A percentile compares a stretch with the other conserved stretches of the same genome.
Conservation (phyloP, 306 rosid genomes). For the Vicia villosa region DNA sequence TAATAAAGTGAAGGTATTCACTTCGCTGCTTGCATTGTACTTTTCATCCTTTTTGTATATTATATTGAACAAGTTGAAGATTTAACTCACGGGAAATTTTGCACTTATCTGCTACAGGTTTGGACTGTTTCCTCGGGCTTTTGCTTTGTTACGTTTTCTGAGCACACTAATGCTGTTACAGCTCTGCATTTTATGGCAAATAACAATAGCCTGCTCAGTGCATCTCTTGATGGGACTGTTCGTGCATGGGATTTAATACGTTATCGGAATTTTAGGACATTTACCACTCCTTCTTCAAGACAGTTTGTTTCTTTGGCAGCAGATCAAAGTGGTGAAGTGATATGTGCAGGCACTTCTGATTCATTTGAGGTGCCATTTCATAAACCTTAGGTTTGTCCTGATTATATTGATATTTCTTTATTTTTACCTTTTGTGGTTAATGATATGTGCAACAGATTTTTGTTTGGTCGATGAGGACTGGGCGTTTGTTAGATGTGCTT, state of each 20-base stretch:
- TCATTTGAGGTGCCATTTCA: constrained; percentile 75
- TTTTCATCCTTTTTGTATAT: constrained; percentile 8
- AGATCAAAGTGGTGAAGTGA: constrained; percentile 94
- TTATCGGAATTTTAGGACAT: constrained; percentile 80
- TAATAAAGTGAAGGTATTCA: constrained; percentile 89
- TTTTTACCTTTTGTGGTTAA: constrained; percentile 24
- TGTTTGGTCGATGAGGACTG: constrained; percentile 94
- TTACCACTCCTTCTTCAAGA: constrained; percentile 72
- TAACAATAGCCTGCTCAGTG: constrained; percentile 79
- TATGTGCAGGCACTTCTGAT: constrained; percentile 94
- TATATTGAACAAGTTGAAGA: neutral
- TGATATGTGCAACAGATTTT: constrained; percentile 59
- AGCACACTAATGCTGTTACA: constrained; percentile 85
- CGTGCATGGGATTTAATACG: constrained; percentile 95
- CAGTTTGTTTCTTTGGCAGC: constrained; percentile 91
- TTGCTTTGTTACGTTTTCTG: constrained; percentile 86
- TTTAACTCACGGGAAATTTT: constrained; percentile 15
- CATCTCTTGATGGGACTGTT: constrained; percentile 94
- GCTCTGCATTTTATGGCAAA: constrained; percentile 89
- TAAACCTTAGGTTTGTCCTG: constrained; percentile 24
- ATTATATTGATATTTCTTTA: neutral
- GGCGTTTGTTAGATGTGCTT: constrained; percentile 79
- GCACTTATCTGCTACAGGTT: constrained; percentile 61
- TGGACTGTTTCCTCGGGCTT: constrained; percentile 90
- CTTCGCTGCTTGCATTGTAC: constrained; percentile 12